Conservation (phyloP, 257 asterid genomes). For the Ilex aquifolium region DNA sequence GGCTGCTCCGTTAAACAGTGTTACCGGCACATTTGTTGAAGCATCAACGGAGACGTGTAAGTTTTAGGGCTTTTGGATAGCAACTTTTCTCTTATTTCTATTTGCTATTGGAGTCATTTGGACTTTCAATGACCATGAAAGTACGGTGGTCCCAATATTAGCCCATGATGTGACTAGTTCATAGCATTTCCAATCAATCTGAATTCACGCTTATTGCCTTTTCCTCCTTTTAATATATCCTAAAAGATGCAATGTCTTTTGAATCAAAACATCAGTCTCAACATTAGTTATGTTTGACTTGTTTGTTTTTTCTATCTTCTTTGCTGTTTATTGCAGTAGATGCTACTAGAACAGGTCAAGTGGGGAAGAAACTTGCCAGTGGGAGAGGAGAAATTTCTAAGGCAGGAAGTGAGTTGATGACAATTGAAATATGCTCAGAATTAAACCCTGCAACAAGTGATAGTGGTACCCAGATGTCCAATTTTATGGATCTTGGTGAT, state of each 20-base stretch:
- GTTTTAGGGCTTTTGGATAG: conserved; percentile 10
- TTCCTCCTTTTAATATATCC: too few relatives aligned
- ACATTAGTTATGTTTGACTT: conserved; percentile 2
- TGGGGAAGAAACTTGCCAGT: conserved; percentile 16
- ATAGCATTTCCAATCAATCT: too few relatives aligned
- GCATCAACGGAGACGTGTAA: conserved; percentile 38
- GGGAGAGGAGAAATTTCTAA: conserved; percentile 26
- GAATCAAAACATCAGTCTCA: background rate
- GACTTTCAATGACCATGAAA: background rate
- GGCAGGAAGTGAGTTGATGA: conserved; percentile 17
- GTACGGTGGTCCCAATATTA: background rate
- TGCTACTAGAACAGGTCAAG: conserved; percentile 19
- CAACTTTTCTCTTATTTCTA: background rate
- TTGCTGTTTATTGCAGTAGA: conserved; percentile 21
- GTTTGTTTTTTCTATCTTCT: conserved; percentile 2
- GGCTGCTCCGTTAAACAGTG: conserved; percentile 23
- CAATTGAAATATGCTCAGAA: conserved; percentile 15
- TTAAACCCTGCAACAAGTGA: conserved; percentile 32
- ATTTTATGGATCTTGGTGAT: conserved; percentile 65
- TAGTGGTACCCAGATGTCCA: conserved; percentile 25
- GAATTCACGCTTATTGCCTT: too few relatives aligned
- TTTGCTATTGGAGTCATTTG: background rate
- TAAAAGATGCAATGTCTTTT: too few relatives aligned
- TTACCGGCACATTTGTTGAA: conserved; percentile 15
- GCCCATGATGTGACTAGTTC: too few relatives aligned